A percentile compares a stretch with the other conserved stretches of the same genome.
These are phyloP conservation scores for Rhodomyrtus psidioides DNA, from an alignment of 441 rosid genomes.

Conservation along the genomic window DNA sequence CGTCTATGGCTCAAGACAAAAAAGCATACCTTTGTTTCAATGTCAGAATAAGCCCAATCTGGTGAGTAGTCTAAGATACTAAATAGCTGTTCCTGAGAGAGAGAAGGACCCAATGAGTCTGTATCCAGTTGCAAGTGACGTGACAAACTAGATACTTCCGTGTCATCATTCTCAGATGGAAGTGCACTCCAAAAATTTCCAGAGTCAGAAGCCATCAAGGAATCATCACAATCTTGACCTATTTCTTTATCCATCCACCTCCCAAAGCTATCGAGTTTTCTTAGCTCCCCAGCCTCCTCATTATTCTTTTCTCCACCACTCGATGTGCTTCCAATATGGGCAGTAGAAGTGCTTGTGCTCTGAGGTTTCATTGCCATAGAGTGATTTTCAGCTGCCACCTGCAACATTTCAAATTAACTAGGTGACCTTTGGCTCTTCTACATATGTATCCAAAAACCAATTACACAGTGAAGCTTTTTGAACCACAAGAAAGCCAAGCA, in stretches of 20 bases:
- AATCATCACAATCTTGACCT: slow-evolving; percentile 48
- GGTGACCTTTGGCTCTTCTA: not conserved
- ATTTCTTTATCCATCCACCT: slow-evolving; percentile 66
- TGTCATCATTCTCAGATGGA: slow-evolving; percentile 37
- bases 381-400: not conserved
- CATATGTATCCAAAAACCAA: not conserved
- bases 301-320: slow-evolving; percentile 1
- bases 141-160: slow-evolving; percentile 58
- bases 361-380: slow-evolving; percentile 4
- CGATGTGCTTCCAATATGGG: slow-evolving; percentile 12
- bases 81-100: slow-evolving; percentile 62
- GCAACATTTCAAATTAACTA: not conserved
- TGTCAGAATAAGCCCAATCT: slow-evolving; percentile 49
- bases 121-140: slow-evolving; percentile 46
- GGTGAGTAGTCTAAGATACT: slow-evolving; percentile 64
- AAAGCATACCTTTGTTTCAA: slow-evolving; percentile 42
- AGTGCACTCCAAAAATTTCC: slow-evolving; percentile 48
- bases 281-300: slow-evolving; percentile 29
- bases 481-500: not conserved
- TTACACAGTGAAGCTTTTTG: not conserved
- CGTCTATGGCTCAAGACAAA: not conserved
- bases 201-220: slow-evolving; percentile 60
- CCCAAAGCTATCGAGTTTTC: slow-evolving; percentile 58
- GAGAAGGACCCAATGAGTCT: slow-evolving; percentile 55
- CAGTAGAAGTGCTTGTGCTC: slow-evolving; percentile 11